These are phyloP conservation scores for Lasiosphaeris hirsuta DNA, from an alignment of 495 filamentous ascomycete genomes.

Conservation along the genomic window DNA sequence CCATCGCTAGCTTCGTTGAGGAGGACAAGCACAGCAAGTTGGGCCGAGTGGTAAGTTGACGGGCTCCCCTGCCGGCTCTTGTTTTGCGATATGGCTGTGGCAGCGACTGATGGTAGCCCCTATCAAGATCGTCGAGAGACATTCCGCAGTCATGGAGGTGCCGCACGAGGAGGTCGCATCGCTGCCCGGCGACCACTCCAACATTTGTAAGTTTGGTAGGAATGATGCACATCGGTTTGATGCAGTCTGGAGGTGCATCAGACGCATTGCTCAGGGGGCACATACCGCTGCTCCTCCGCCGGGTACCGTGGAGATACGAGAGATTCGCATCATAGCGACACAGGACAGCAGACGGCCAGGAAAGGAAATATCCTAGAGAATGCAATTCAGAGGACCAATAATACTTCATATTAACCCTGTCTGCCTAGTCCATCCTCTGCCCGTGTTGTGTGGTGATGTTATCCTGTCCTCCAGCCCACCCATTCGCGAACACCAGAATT, in stretches of 20 bases:
- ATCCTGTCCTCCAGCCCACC: too few species aligned
- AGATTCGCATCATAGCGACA: too few species aligned
- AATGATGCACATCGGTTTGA: slow-evolving; percentile 7
- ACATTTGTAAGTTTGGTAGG: slow-evolving; percentile 11
- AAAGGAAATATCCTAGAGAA: too few species aligned
- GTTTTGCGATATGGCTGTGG: neutral
- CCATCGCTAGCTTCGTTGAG: slow-evolving; percentile 16
- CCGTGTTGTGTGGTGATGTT: too few species aligned
- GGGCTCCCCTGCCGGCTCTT: neutral
- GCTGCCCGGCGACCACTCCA: slow-evolving; percentile 16
- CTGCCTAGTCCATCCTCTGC: too few species aligned
- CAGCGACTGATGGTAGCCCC: neutral
- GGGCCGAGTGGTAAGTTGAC: slow-evolving; percentile 7
- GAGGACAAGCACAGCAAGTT: neutral
- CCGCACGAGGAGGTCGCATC: slow-evolving; percentile 12
- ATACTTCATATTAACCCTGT: too few species aligned
- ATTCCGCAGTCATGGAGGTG: slow-evolving; percentile 14
- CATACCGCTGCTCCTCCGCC: too few species aligned
- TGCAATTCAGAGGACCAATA: too few species aligned
- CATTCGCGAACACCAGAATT: too few species aligned
- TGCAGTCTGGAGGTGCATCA: slow-evolving; percentile 19
- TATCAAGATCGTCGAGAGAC: slow-evolving; percentile 12
- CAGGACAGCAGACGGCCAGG: too few species aligned
- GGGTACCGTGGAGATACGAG: too few species aligned
- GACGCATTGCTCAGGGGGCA: slow-evolving; percentile 11